Conservation (phyloP, 371 early-diverging fungal species). For the Mucor ambiguus region DNA sequence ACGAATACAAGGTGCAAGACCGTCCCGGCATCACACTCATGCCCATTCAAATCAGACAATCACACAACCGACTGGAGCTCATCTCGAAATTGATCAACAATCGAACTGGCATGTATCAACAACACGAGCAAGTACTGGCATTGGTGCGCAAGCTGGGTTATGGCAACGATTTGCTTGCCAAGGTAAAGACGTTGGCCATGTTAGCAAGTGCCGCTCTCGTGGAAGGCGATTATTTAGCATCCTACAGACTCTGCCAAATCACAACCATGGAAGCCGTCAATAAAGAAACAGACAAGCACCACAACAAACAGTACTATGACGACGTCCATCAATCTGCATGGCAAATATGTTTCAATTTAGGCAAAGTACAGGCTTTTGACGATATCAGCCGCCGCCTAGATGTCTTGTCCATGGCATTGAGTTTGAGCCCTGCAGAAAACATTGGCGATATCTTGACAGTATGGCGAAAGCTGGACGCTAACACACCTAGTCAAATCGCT, state of each 20-base stretch:
- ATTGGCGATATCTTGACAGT: slow-evolving; percentile 56
- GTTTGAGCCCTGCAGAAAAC: slow-evolving; percentile 61
- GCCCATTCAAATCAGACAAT: slow-evolving; percentile 77
- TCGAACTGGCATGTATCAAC: slow-evolving; percentile 52
- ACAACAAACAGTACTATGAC: slow-evolving; percentile 37
- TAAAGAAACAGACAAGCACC: slow-evolving; percentile 19
- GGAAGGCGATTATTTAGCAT: slow-evolving; percentile 53
- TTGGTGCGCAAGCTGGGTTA: slow-evolving; percentile 65
- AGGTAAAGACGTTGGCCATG: slow-evolving; percentile 57
- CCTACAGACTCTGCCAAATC: slow-evolving; percentile 55
- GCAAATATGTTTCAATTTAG: slow-evolving; percentile 59
- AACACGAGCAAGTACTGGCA: slow-evolving; percentile 56
- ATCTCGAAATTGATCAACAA: slow-evolving; percentile 62
- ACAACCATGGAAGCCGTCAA: slow-evolving; percentile 42
- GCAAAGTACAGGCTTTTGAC: slow-evolving; percentile 42
- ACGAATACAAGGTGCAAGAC: slow-evolving; percentile 57
- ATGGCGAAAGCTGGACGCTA: slow-evolving; percentile 57
- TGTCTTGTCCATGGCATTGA: slow-evolving; percentile 64
- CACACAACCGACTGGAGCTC: slow-evolving; percentile 64
- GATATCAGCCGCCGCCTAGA: slow-evolving; percentile 54
- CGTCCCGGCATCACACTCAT: slow-evolving; percentile 61
- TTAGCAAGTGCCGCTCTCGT: slow-evolving; percentile 64
- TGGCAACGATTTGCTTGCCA: slow-evolving; percentile 46
- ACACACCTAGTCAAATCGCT: slow-evolving; percentile 29
- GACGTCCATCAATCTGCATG: slow-evolving; percentile 58